Conservation (phyloP, 1,284 basidiomycete species). For the Austroboletus sp. region DNA sequence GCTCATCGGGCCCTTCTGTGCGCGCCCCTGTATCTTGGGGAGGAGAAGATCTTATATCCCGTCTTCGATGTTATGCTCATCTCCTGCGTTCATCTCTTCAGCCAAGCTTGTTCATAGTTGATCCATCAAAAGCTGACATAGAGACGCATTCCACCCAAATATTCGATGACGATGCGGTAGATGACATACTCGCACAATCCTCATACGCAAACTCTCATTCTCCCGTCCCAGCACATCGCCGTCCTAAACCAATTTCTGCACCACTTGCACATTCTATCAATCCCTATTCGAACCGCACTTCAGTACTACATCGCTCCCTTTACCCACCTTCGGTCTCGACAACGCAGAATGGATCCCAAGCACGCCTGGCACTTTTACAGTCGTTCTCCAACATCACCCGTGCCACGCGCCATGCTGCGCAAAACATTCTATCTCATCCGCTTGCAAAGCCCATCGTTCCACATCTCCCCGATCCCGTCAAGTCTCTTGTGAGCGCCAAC, state of each 20-base stretch:
- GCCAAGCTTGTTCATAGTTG: constrained; percentile 80
- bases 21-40: constrained; percentile 62
- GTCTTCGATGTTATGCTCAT: constrained; percentile 65
- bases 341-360: constrained; percentile 52
- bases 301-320: constrained; percentile 71
- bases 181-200: constrained; percentile 72
- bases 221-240: constrained; percentile 74
- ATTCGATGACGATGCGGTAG: constrained; percentile 75
- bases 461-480: constrained; percentile 86
- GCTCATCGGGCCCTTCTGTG: constrained; percentile 36
- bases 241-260: constrained; percentile 58
- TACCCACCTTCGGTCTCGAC: constrained; percentile 45
- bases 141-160: constrained; percentile 81
- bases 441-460: constrained; percentile 90
- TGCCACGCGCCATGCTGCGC: constrained; percentile 81
- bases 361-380: constrained; percentile 70
- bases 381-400: constrained; percentile 86
- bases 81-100: constrained; percentile 74
- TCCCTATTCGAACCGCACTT: constrained; percentile 62
- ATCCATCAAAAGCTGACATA: constrained; percentile 84
- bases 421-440: constrained; percentile 88
- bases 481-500: constrained; percentile 76
- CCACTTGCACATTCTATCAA: constrained; percentile 36
- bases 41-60: constrained; percentile 76
- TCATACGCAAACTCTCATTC: constrained; percentile 71